Conservation (phyloP, 306 rosid species). For the Trifolium subterraneum region DNA sequence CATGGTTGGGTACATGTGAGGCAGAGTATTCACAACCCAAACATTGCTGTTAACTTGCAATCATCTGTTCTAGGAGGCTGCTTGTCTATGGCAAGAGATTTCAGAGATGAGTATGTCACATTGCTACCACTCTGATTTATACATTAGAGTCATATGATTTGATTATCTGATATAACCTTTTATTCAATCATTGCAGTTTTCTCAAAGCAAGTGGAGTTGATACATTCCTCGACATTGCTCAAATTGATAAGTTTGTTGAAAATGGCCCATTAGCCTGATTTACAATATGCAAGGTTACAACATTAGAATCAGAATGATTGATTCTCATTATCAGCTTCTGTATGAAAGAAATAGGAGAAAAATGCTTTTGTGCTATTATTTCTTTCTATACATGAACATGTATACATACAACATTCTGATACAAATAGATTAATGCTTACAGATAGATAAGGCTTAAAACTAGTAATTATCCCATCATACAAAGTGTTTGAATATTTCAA, state of each 20-base stretch:
- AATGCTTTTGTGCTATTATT: neutral
- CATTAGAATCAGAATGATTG: conserved; percentile 19
- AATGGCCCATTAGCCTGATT: conserved; percentile 44
- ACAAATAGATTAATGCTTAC: neutral
- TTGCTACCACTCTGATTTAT: neutral
- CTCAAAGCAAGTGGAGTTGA: conserved; percentile 64
- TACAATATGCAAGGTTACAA: conserved; percentile 17
- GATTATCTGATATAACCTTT: conserved; percentile 9
- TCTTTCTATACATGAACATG: neutral
- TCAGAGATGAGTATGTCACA: conserved; percentile 68
- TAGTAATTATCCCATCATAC: neutral
- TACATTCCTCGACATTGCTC: conserved; percentile 59
- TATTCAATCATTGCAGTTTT: conserved; percentile 55
- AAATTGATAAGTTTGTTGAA: conserved; percentile 53
- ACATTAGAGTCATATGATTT: neutral
- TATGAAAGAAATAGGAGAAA: neutral
- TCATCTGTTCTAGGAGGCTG: conserved; percentile 74
- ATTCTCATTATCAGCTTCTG: neutral
- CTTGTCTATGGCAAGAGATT: conserved; percentile 63
- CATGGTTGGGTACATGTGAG: conserved; percentile 85
- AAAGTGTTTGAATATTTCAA: neutral
- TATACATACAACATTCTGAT: neutral
- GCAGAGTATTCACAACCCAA: conserved; percentile 93
- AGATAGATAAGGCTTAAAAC: neutral
- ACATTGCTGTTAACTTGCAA: conserved; percentile 82